These are phyloP conservation scores for Copromyces sp. DNA, from an alignment of 495 filamentous ascomycete genomes.

Conservation along the genomic window DNA sequence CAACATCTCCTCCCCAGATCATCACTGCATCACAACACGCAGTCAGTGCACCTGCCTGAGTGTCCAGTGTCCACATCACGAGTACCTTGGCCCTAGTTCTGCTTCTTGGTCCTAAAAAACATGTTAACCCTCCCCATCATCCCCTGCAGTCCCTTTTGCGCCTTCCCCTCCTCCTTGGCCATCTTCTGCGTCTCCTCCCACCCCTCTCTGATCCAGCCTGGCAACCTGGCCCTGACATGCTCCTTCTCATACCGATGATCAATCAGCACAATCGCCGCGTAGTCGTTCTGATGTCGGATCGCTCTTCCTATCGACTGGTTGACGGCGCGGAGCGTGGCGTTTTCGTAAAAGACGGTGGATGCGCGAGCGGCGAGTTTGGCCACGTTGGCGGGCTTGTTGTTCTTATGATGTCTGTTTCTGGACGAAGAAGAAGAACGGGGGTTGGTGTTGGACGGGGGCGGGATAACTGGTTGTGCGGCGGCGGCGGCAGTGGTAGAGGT, in stretches of 20 bases:
- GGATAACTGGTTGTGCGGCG: conserved; percentile 20
- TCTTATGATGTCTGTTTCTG: background rate
- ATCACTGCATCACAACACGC: background rate
- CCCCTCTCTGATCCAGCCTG: conserved; percentile 72
- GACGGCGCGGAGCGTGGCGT: conserved; percentile 90
- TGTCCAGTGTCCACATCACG: no score
- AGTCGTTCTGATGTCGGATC: conserved; percentile 79
- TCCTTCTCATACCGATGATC: conserved; percentile 64
- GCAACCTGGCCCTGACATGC: conserved; percentile 67
- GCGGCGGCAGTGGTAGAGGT: conserved; percentile 22
- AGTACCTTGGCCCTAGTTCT: background rate
- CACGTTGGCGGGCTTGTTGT: background rate
- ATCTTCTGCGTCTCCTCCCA: background rate
- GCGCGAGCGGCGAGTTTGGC: background rate
- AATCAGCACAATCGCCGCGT: conserved; percentile 79
- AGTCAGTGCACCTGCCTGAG: background rate
- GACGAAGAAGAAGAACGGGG: background rate
- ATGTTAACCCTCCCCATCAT: conserved; percentile 44
- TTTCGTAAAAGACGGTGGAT: conserved; percentile 66
- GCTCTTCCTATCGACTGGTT: conserved; percentile 94
- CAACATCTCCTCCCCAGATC: background rate
- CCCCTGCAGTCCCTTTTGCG: conserved; percentile 37
- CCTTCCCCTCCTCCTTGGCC: conserved; percentile 30
- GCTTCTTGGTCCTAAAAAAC: conserved; percentile 45
- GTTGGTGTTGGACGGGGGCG: background rate